Base-by-base conservation (phyloP, 108 stramenopile genomes). In the Fistulifera solaris region DNA sequence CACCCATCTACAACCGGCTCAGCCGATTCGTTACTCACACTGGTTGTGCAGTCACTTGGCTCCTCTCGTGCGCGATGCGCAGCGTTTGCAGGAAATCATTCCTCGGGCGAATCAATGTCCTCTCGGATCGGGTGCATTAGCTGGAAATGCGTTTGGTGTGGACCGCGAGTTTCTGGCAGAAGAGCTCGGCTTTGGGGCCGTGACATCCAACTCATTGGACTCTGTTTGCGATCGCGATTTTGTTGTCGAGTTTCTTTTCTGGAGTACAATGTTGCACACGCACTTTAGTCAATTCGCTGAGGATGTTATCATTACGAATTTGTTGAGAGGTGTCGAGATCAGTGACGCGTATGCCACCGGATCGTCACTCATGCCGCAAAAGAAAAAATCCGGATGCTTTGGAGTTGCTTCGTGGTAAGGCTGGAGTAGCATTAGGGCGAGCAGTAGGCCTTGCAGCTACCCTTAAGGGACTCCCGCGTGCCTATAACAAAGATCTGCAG, bases 401-500 rank as follows among this genome's bases (percentile, higher is more conserved):
- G 57, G 98, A 99, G 70, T 71, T 99, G 43, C 72, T 99, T 25
- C 77, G 98, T 53, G 98, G 97, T 53, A 99, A 99, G 79, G 88
- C 96, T 13, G 98, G 97, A 18, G 76, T 96, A 38, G 92, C 94
- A 16, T 62, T 94, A 14, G 98, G 97, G 44, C 72, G 85, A 51
- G 76, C 85, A 42, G 88, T 94, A 22, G 94, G 94, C 7, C 69
- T 99, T 50, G 83, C 95, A 35, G 78, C 93, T 6, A 96, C 96
- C 25, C 77, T 99, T 38, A 97, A 98, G 75, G 97, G 97, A 19
- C 74, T 97, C 49, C 98, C 97, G 8, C 80, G 95, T 25, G 94
- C 98, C 16, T 99, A 99, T 92, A 99, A 99, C 76, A 99, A 99
- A 74, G 98, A 99, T 70, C 77, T 99, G 44, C 98, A 99, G 72